A percentile compares a stretch with the other conserved stretches of the same genome.
These are phyloP conservation scores for Cladosporium sp. DNA, from an alignment of 2,329 filamentous ascomycete species.

Conservation along the genomic window DNA sequence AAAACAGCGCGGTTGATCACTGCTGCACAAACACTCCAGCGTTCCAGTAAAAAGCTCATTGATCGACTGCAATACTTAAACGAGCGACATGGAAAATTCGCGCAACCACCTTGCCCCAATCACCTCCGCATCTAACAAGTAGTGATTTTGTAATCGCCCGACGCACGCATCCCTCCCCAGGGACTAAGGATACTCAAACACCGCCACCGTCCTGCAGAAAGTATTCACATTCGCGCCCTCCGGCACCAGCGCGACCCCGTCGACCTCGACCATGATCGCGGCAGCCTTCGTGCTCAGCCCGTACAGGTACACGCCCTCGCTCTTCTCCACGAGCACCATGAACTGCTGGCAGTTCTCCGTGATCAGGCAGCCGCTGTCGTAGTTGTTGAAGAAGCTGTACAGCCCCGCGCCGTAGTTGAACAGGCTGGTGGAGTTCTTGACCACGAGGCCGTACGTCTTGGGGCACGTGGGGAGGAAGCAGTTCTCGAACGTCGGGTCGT, in stretches of 20 bases:
- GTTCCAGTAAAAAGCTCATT: no score
- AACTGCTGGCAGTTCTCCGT: conserved; percentile 44
- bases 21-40: no score
- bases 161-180: background rate
- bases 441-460: conserved; percentile 71
- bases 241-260: conserved; percentile 22
- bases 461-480: conserved; percentile 53
- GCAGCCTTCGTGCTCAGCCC: conserved; percentile 40
- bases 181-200: conserved; percentile 28
- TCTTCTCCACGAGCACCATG: conserved; percentile 38
- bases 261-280: conserved; percentile 39
- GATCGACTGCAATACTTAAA: no score
- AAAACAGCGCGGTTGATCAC: no score
- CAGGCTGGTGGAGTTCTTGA: conserved; percentile 53
- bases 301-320: conserved; percentile 39
- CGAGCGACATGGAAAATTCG: no score
- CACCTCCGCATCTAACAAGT: no score
- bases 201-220: conserved; percentile 23
- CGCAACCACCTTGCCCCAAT: no score
- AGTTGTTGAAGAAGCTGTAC: conserved; percentile 53
- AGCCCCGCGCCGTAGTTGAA: conserved; percentile 51
- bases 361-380: conserved; percentile 42
- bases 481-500: conserved; percentile 63
- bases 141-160: background rate
- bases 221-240: conserved; percentile 19